Base-by-base conservation (phyloP, 371 early-diverging fungal genomes). In the Sporodiniella umbellata region DNA sequence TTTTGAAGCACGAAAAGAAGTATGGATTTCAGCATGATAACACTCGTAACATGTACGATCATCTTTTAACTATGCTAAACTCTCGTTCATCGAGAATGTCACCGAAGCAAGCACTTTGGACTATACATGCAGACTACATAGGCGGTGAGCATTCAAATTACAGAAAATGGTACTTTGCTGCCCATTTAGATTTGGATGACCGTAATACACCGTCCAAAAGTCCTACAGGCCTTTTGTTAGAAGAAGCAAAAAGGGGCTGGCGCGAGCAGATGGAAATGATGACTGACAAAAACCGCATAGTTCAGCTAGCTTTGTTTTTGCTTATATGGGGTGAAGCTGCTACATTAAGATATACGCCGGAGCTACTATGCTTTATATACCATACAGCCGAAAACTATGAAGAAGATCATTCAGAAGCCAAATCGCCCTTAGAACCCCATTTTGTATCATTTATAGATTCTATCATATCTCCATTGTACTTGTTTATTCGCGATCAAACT, bases 271-370 rank as follows among this genome's bases (percentile, higher is more conserved):
- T 92, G 92, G 79, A 81, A 45, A 54, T 67, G 11, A 74, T 89
- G 81, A 71, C 88, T 8, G 81, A 88, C 53, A 58, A 64, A 21
- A 76, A 79, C 14, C 80, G 87, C n/a, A 71, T 85, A 5, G 77
- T 82, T 2, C 91, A 93, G 42, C 56, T 94, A 1, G 87, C 89
- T 0, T 78, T 93, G 28, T 94, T 83, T 64, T 67, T 91, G 44
- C 63, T 90, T 17, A 76, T 94, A 24, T 94, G 95, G 95, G 93
- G 92, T 19, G 95, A 94, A 64, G 90, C 91, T 3, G 75, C 88
- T 1, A 86, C 83, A 18, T 48, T 94, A 42, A 83, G 95, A n/a
- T 90, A 85, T 64, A 73, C 77, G 1, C 81, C 92, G 8, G 93
- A 93, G 72, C 73, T 80, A 33, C 68, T 94, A 17, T 90, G 92